These are phyloP conservation scores for Naumovozyma dairenensis DNA, from an alignment of 805 yeast genomes.

Conservation along the genomic window DNA sequence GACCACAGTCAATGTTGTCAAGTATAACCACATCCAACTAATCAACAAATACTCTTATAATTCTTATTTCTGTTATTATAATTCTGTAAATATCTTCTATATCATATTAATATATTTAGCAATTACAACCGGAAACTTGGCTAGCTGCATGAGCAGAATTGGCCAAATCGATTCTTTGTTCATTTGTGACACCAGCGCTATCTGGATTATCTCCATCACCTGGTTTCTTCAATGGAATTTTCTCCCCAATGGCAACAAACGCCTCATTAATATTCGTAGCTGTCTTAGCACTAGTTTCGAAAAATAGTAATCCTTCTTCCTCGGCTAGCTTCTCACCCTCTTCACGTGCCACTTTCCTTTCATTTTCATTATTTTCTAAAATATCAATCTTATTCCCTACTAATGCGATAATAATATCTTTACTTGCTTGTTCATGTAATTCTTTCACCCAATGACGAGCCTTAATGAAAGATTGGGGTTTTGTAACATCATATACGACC, in stretches of 20 bases:
- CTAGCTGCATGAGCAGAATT: constrained; percentile 25
- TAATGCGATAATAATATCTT: constrained; percentile 81
- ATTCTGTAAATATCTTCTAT: no score
- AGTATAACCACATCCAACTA: no score
- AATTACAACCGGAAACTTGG: constrained; percentile 25
- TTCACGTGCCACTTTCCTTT: constrained; percentile 61
- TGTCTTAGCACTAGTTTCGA: constrained; percentile 91
- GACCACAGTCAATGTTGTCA: no score
- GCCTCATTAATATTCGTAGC: constrained; percentile 85
- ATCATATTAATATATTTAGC: constrained; percentile 13
- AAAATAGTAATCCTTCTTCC: constrained; percentile 82
- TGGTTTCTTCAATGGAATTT: constrained; percentile 48
- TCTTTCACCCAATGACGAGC: constrained; percentile 98
- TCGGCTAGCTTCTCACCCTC: constrained; percentile 85
- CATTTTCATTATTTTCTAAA: constrained; percentile 41
- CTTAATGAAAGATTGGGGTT: constrained; percentile 87
- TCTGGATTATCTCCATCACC: constrained; percentile 14
- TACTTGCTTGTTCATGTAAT: constrained; percentile 89
- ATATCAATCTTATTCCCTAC: constrained; percentile 91
- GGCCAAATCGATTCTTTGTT: constrained; percentile 29
- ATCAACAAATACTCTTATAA: no score
- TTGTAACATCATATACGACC: constrained; percentile 91
- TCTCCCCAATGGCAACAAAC: constrained; percentile 78
- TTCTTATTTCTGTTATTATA: no score
- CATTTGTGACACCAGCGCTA: constrained; percentile 18